phyloP scores from a whole-genome alignment of 164 flowering plant species.

The Tetracentron sinense region DNA sequence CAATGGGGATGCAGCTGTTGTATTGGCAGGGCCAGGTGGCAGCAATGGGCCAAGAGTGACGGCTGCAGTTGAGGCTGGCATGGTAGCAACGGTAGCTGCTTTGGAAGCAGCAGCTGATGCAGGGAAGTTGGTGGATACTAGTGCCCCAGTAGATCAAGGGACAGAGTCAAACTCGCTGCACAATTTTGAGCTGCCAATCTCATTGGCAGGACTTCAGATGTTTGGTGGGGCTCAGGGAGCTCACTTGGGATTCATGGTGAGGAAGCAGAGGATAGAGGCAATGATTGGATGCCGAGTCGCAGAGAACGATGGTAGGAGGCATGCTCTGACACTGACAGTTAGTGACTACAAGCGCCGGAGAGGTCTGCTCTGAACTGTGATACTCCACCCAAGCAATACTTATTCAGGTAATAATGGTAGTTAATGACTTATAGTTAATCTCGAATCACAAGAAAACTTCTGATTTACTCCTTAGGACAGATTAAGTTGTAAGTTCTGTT shows the following conservation, averaged over 20 bases:
- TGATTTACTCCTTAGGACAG: too few species aligned
- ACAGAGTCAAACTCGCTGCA: constrained; percentile 70
- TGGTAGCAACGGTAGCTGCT: constrained; percentile 76
- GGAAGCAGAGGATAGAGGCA: constrained; percentile 87
- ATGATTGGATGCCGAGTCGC: constrained; percentile 68
- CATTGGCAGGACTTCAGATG: constrained; percentile 62
- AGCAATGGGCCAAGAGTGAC: constrained; percentile 10
- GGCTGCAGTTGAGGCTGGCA: constrained; percentile 28
- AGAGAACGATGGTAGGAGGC: constrained; percentile 87
- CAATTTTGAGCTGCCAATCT: constrained; percentile 75
- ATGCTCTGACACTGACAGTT: constrained; percentile 68
- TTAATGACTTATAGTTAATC: too few species aligned
- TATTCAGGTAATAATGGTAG: too few species aligned
- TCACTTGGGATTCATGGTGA: constrained; percentile 72
- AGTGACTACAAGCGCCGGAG: constrained; percentile 91
- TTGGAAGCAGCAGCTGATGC: constrained; percentile 91
- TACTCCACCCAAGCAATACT: background rate
- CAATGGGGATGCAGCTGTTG: constrained; percentile 24
- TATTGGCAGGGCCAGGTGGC: constrained; percentile 7
- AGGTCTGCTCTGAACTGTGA: constrained; percentile 60
- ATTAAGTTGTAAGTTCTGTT: too few species aligned
- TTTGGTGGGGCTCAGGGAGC: constrained; percentile 83
- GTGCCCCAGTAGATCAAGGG: constrained; percentile 93
- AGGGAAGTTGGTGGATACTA: constrained; percentile 89
- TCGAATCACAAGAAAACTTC: too few species aligned